Evolutionary conservation across 2,329 filamentous ascomycete species (phyloP).

Genomic region (Verticillium nonalfalfae): DNA sequence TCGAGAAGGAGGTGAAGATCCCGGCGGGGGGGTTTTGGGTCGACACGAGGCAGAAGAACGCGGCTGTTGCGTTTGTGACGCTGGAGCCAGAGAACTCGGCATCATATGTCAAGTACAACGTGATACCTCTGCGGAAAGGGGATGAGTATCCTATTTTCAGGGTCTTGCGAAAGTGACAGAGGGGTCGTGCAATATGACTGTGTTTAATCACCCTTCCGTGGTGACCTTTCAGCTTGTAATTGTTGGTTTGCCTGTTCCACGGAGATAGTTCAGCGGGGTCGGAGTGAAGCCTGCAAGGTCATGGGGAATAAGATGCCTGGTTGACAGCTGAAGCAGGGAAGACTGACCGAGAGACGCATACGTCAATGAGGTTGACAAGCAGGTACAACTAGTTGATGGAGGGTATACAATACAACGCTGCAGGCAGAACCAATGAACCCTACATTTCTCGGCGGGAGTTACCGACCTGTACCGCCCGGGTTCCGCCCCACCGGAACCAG

Average conservation of each 20-base stretch:
- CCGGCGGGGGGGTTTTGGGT: slow-evolving; percentile 22
- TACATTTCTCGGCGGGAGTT: neutral
- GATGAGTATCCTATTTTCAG: slow-evolving; percentile 8
- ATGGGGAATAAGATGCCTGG: neutral
- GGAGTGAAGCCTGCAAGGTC: neutral
- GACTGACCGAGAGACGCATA: neutral
- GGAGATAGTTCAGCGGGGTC: neutral
- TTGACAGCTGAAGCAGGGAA: neutral
- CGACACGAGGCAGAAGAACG: slow-evolving; percentile 15
- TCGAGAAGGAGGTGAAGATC: slow-evolving; percentile 13
- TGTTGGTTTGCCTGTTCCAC: neutral
- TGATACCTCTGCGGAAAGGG: slow-evolving; percentile 2
- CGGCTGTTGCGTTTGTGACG: slow-evolving; percentile 3
- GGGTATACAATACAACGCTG: neutral
- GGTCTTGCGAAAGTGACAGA: neutral
- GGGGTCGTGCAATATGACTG: neutral
- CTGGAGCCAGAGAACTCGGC: slow-evolving; percentile 7
- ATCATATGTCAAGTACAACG: slow-evolving; percentile 4
- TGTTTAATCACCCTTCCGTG: neutral
- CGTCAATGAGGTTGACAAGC: neutral
- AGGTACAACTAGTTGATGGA: neutral
- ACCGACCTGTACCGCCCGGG: neutral
- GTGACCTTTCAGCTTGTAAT: neutral
- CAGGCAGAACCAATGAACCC: neutral
- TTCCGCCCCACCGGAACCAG: neutral